phyloP scores from a whole-genome alignment of 108 stramenopile genomes.

The Skeletonema grethae region DNA sequence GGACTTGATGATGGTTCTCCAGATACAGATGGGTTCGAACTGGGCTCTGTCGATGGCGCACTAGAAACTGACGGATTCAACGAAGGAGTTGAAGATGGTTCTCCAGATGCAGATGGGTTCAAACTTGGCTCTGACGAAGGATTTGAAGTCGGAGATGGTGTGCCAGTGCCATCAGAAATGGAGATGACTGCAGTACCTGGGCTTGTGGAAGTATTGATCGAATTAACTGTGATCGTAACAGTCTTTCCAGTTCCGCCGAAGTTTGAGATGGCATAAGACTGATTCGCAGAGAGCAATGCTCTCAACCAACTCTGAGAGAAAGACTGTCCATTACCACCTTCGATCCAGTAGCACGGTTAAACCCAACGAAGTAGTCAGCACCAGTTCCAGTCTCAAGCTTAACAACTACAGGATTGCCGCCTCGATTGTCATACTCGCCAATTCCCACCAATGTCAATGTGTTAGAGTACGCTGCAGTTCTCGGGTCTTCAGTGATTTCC shows the following conservation, averaged over 20 bases:
- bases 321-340: slow-evolving; percentile 7
- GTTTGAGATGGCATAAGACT: slow-evolving; percentile 1
- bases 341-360: slow-evolving; percentile 21
- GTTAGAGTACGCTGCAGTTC: not conserved
- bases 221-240: slow-evolving; percentile 13
- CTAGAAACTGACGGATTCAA: no score
- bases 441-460: slow-evolving; percentile 4
- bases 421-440: slow-evolving; percentile 4
- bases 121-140: no score
- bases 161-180: not conserved
- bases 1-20: no score
- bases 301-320: slow-evolving; percentile 22
- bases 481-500: not conserved
- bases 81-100: no score
- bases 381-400: slow-evolving; percentile 28
- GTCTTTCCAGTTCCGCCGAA: slow-evolving; percentile 15
- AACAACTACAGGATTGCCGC: slow-evolving; percentile 11
- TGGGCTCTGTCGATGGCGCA: no score
- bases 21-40: no score
- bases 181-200: slow-evolving; percentile 18
- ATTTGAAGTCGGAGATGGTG: no score
- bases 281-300: not conserved
- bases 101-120: no score
- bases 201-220: slow-evolving; percentile 7
- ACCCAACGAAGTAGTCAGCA: slow-evolving; percentile 26